Percentiles rank a stretch among this genome's conserved stretches.
phyloP scores from a whole-genome alignment of 1,284 basidiomycete genomes.

The Pterulicium gracile region DNA sequence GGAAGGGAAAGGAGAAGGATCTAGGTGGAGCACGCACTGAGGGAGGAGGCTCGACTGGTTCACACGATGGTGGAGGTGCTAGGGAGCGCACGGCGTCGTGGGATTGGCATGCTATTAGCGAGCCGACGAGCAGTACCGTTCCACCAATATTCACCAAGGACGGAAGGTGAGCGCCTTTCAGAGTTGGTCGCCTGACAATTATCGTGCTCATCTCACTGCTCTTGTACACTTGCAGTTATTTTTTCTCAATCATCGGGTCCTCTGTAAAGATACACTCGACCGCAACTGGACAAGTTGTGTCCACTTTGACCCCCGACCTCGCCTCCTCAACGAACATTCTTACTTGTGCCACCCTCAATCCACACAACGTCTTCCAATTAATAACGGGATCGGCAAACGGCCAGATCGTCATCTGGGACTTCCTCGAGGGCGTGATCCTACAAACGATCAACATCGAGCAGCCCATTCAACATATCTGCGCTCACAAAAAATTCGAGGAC shows the following conservation, averaged over 20 bases:
- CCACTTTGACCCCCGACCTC: slow-evolving; percentile 55
- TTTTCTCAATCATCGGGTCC: slow-evolving; percentile 72
- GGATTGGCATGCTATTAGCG: slow-evolving; percentile 66
- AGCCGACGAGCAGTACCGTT: slow-evolving; percentile 53
- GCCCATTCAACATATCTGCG: slow-evolving; percentile 65
- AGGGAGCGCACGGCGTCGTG: slow-evolving; percentile 30
- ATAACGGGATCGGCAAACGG: slow-evolving; percentile 84
- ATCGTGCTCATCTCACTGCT: too few species aligned
- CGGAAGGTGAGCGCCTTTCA: slow-evolving; percentile 52
- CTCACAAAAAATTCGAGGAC: slow-evolving; percentile 56
- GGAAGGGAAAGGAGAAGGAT: slow-evolving; percentile 22
- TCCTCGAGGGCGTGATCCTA: slow-evolving; percentile 75
- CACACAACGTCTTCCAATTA: slow-evolving; percentile 83
- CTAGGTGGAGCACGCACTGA: neutral
- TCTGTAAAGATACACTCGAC: slow-evolving; percentile 78
- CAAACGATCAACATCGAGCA: slow-evolving; percentile 62
- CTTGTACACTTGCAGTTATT: slow-evolving; percentile 70
- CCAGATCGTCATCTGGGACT: slow-evolving; percentile 86
- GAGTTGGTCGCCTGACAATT: slow-evolving; percentile 4
- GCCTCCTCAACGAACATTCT: slow-evolving; percentile 44
- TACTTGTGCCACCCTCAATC: slow-evolving; percentile 72
- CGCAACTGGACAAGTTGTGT: slow-evolving; percentile 67
- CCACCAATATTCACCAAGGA: slow-evolving; percentile 79
- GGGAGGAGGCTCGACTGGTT: neutral
- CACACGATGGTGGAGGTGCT: slow-evolving; percentile 6